Conservation (phyloP, 306 rosid species). For the Dryas drummondii region DNA sequence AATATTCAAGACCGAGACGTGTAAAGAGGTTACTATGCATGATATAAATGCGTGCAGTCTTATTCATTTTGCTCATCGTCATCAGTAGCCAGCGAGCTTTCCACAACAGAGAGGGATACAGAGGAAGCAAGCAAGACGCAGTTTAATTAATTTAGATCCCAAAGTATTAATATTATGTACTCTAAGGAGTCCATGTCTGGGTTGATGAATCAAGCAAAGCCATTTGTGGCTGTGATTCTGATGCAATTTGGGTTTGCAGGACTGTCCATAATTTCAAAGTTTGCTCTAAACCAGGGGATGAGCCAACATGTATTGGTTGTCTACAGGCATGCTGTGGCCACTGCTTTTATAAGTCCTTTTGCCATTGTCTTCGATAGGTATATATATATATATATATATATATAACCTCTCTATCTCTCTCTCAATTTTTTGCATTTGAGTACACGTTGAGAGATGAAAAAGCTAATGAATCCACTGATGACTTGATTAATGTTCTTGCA, state of each 20-base stretch:
- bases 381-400: too few species aligned
- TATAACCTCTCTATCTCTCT: background rate
- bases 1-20: background rate
- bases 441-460: background rate
- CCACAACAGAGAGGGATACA: background rate
- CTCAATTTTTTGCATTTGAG: background rate
- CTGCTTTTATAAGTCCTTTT: slow-evolving; percentile 40
- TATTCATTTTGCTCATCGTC: background rate
- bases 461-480: background rate
- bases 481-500: slow-evolving; percentile 15
- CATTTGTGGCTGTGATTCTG: slow-evolving; percentile 36
- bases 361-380: slow-evolving; percentile 55
- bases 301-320: slow-evolving; percentile 46
- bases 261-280: slow-evolving; percentile 35
- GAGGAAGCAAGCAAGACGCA: background rate
- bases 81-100: background rate
- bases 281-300: slow-evolving; percentile 49
- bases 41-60: slow-evolving; percentile 8
- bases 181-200: slow-evolving; percentile 15
- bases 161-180: background rate
- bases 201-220: slow-evolving; percentile 28
- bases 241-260: slow-evolving; percentile 56
- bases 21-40: slow-evolving; percentile 3
- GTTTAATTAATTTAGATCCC: background rate
- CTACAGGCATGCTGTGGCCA: slow-evolving; percentile 47